Evolutionary conservation across 495 filamentous ascomycete species (phyloP).

Genomic region (Neurospora sp.): DNA sequence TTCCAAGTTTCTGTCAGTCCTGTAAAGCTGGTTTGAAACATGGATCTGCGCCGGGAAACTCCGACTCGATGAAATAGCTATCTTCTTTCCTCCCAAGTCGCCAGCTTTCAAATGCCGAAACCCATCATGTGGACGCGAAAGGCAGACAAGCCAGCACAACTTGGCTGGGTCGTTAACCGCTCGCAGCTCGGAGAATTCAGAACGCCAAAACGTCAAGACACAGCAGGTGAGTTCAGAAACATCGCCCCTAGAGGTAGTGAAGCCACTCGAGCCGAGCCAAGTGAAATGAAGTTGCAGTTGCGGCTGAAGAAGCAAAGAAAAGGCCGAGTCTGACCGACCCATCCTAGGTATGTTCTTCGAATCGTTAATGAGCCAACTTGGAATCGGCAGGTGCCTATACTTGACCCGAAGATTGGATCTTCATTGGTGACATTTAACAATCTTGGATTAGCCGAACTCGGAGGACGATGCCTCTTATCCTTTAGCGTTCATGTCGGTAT

Average conservation of each 20-base stretch:
- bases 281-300: background rate
- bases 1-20: constrained; percentile 1
- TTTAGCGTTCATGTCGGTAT: background rate
- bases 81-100: background rate
- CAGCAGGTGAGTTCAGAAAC: background rate
- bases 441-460: background rate
- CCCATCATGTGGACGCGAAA: background rate
- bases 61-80: background rate
- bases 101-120: background rate
- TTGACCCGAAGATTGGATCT: background rate
- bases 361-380: background rate
- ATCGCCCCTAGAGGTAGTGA: background rate
- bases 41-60: background rate
- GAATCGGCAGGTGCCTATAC: background rate
- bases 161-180: background rate
- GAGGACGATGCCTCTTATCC: background rate
- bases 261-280: background rate
- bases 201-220: background rate
- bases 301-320: background rate
- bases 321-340: background rate
- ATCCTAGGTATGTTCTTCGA: background rate
- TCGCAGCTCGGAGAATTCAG: background rate
- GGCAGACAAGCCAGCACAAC: background rate
- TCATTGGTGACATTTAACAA: background rate
- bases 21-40: background rate